These are phyloP conservation scores for Rhodotorula sp. DNA, from an alignment of 1,284 basidiomycete genomes.

Conservation along the genomic window DNA sequence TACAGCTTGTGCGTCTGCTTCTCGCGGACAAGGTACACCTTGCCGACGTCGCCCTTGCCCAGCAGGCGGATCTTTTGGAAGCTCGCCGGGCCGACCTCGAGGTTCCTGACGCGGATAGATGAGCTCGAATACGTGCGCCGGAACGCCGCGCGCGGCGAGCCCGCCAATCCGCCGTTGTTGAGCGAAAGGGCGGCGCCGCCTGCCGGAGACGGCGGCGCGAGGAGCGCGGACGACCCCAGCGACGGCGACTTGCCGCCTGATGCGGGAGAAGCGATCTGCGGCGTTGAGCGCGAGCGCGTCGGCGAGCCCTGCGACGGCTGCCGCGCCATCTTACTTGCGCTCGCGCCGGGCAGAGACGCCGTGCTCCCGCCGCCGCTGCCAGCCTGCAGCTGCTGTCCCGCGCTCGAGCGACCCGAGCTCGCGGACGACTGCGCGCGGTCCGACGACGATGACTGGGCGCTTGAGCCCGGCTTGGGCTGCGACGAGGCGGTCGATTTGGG, in stretches of 20 bases:
- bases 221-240: conserved; percentile 6
- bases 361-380: background rate
- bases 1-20: conserved; percentile 91
- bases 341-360: background rate
- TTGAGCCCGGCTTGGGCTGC: background rate
- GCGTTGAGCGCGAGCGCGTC: conserved; percentile 34
- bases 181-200: conserved; percentile 12
- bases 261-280: conserved; percentile 19
- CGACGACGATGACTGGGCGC: conserved; percentile 25
- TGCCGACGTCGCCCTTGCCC: conserved; percentile 93
- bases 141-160: conserved; percentile 59
- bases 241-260: background rate
- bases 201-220: conserved; percentile 29
- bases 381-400: background rate
- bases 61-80: conserved; percentile 94
- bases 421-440: conserved; percentile 17
- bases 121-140: conserved; percentile 94
- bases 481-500: conserved; percentile 15
- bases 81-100: conserved; percentile 85
- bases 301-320: conserved; percentile 19
- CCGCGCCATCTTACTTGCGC: background rate
- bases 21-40: conserved; percentile 92
- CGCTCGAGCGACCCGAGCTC: conserved; percentile 16
- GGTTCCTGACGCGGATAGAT: conserved; percentile 91
- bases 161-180: conserved; percentile 32